Conservation (phyloP, 2,329 filamentous ascomycete species). For the Ophiognomonia clavigignenti-juglandacearum region DNA sequence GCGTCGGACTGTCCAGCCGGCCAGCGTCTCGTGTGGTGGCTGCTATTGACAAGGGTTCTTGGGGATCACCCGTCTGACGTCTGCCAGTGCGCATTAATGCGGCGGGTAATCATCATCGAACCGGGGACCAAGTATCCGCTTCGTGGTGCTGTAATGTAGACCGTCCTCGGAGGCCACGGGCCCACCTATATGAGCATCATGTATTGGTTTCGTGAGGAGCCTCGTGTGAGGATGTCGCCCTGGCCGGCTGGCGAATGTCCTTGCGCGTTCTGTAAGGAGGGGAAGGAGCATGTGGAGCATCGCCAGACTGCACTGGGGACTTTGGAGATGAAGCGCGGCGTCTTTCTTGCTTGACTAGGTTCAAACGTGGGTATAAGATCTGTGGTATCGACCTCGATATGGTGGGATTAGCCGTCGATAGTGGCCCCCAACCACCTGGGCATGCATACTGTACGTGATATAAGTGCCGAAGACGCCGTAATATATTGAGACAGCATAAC, state of each 20-base stretch:
- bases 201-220: neutral
- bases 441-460: neutral
- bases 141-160: neutral
- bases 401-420: slow-evolving; percentile 4
- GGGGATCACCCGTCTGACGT: too few species aligned
- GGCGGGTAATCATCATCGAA: too few species aligned
- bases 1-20: neutral
- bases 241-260: neutral
- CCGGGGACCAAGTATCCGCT: neutral
- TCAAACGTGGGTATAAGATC: slow-evolving; percentile 1
- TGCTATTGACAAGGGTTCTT: neutral
- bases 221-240: neutral
- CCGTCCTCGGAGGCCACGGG: neutral
- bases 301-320: too few species aligned
- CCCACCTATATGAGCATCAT: slow-evolving; percentile 1
- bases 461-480: neutral
- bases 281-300: neutral
- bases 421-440: neutral
- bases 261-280: neutral
- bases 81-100: neutral
- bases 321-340: too few species aligned
- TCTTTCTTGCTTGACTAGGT: too few species aligned
- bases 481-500: too few species aligned
- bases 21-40: neutral
- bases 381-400: slow-evolving; percentile 2